Conservation (phyloP, 2,329 filamentous ascomycete genomes). For the Drechslerella stenobrocha region DNA sequence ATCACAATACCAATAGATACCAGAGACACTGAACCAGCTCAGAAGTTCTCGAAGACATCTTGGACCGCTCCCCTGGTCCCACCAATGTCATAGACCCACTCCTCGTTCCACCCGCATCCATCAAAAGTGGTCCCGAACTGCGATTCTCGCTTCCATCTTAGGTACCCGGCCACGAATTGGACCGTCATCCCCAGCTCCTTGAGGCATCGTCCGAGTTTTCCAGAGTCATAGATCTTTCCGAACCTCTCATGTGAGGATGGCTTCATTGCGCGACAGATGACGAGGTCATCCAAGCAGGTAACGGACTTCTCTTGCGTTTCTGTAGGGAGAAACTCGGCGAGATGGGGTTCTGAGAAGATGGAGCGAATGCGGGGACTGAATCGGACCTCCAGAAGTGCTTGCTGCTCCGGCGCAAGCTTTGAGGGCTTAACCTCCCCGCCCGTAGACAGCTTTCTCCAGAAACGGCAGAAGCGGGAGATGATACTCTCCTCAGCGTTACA, state of each 20-base stretch:
- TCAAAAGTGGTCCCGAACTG: slow-evolving; percentile 16
- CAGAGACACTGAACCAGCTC: neutral
- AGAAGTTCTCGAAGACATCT: slow-evolving; percentile 38
- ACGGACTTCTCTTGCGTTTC: neutral
- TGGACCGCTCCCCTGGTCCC: slow-evolving; percentile 27
- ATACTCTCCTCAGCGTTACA: slow-evolving; percentile 19
- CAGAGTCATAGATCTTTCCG: slow-evolving; percentile 33
- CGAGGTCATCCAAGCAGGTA: slow-evolving; percentile 11
- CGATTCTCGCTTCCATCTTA: slow-evolving; percentile 36
- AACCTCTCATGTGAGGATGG: slow-evolving; percentile 22
- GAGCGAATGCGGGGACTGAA: slow-evolving; percentile 16
- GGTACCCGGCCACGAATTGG: slow-evolving; percentile 16
- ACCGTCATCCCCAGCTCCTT: slow-evolving; percentile 17
- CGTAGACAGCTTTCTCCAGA: slow-evolving; percentile 26
- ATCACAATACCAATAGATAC: neutral
- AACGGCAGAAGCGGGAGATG: slow-evolving; percentile 12
- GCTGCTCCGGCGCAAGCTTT: slow-evolving; percentile 22
- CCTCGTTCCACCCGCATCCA: slow-evolving; percentile 41
- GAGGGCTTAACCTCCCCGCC: neutral
- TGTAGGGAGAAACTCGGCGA: neutral
- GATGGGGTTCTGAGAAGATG: slow-evolving; percentile 14
- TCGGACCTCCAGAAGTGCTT: slow-evolving; percentile 10
- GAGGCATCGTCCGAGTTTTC: slow-evolving; percentile 30
- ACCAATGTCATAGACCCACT: slow-evolving; percentile 37
- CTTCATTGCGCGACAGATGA: slow-evolving; percentile 18